Percentiles rank a stretch among this genome's conserved stretches.
phyloP scores from a whole-genome alignment of 2,329 filamentous ascomycete genomes.

The Aspergillus viridinutans region DNA sequence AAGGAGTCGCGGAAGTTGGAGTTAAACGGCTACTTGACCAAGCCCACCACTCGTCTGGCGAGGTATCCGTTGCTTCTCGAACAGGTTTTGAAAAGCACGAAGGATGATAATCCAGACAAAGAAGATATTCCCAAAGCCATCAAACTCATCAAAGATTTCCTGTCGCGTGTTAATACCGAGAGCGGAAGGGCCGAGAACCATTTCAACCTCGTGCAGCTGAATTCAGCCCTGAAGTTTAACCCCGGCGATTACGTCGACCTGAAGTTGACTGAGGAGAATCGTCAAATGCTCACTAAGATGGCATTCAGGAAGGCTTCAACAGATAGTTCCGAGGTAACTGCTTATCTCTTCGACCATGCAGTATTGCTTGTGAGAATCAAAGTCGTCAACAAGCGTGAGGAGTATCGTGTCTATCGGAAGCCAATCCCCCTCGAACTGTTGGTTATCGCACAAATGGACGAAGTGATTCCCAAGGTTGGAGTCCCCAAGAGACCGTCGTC shows the following conservation, averaged over 20 bases:
- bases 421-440: conserved; percentile 92
- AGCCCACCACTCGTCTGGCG: conserved; percentile 90
- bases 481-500: conserved; percentile 83
- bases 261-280: conserved; percentile 87
- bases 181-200: conserved; percentile 97
- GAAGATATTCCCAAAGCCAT: conserved; percentile 89
- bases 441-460: conserved; percentile 94
- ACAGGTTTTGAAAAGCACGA: conserved; percentile 85
- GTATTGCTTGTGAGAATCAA: conserved; percentile 89
- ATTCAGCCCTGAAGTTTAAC: conserved; percentile 86
- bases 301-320: conserved; percentile 88
- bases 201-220: conserved; percentile 88
- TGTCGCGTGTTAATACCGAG: conserved; percentile 86
- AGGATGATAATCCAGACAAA: conserved; percentile 83
- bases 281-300: conserved; percentile 91
- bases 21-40: conserved; percentile 94
- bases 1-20: conserved; percentile 97
- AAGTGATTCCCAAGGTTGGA: conserved; percentile 77
- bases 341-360: conserved; percentile 94
- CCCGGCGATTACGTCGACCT: conserved; percentile 88
- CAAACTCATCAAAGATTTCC: conserved; percentile 76
- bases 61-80: conserved; percentile 90
- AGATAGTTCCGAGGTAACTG: conserved; percentile 84
- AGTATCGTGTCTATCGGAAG: conserved; percentile 90
- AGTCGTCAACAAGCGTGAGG: conserved; percentile 85